Base-by-base conservation (phyloP, 1,139 yeast genomes). In the Yamadazyma friedrichii region DNA sequence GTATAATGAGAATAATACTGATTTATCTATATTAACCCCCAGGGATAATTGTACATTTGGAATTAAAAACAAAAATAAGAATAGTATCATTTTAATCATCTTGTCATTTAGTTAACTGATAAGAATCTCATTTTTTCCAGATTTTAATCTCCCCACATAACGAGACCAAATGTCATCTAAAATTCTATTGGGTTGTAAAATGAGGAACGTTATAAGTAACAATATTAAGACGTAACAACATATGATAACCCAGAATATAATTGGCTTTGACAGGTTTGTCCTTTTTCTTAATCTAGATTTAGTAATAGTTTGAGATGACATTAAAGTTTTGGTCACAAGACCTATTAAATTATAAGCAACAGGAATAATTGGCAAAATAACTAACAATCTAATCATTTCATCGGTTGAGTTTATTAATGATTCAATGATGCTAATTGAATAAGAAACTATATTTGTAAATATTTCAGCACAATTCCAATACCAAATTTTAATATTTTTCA, bases 101-200 rank as follows among this genome's bases (percentile, higher is more conserved):
- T 30, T 8, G 9, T 9, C n/a, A n/a, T 27, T 13, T 10, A 12
- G 10, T 15, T 12, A n/a, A 10, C 15, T 29, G 31, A 29, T 29
- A 29, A 29, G 31, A 29, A 13, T 15, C 17, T 29, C 31, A 13
- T 29, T 29, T 29, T 20, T 20, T 20, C 24, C 24, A 20, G 8
- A 20, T 20, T 20, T 29, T 29, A 29, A n/a, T 13, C 31, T 29
- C 31, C n/a, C 31, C 31, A 29, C 31, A 29, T 11, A n/a, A 6
- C 12, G 28, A 25, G 28, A 6, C 28, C 11, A 25, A 11, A 4
- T 25, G 5, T 25, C 9, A 6, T 25, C 28, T 10, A 25, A 11
- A 25, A 8, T 25, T 10, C n/a, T 10, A 25, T 25, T 6, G 24
- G 24, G 24, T 20, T 8, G 24, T 20, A 20, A 20, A 6, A 20